Evolutionary conservation across 106 monocot genomes (phyloP).

Genomic region (Gastrodia elata): DNA sequence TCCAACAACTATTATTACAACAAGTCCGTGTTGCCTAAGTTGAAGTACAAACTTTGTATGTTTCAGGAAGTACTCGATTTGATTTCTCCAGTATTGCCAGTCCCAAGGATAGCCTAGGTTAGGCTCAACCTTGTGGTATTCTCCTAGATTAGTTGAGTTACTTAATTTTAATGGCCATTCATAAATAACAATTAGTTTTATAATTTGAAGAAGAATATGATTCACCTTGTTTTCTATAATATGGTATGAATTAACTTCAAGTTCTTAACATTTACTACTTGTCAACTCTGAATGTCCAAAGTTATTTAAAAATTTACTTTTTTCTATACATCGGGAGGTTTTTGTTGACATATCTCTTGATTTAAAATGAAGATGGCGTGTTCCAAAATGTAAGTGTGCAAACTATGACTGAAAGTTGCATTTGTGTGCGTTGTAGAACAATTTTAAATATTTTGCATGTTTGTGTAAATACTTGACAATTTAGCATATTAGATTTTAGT

Average conservation of each 20-base stretch:
- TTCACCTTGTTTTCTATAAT: not conserved
- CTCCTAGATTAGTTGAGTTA: not conserved
- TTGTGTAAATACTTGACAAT: not conserved
- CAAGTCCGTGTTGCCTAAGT: not conserved
- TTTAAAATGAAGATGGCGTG: not conserved
- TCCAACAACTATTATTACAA: no score
- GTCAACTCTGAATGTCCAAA: not conserved
- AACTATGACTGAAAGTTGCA: no score
- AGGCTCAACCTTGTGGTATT: not conserved
- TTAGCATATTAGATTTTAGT: not conserved
- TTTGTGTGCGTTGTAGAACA: not conserved
- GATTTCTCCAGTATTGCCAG: not conserved
- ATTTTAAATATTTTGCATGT: not conserved
- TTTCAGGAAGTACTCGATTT: not conserved
- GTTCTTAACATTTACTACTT: not conserved
- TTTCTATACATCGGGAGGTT: not conserved
- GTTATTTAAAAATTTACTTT: not conserved
- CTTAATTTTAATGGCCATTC: not conserved
- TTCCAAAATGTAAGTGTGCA: no score
- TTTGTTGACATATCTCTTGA: not conserved
- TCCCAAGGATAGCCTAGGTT: not conserved
- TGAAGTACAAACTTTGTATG: not conserved
- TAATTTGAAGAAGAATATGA: not conserved
- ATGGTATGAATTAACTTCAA: not conserved
- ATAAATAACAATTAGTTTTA: not conserved